Evolutionary conservation across 139 green algal species (phyloP), one percentile per base, ranked within the genome.

Genomic region (Astrephomene gubernaculifera): DNA sequence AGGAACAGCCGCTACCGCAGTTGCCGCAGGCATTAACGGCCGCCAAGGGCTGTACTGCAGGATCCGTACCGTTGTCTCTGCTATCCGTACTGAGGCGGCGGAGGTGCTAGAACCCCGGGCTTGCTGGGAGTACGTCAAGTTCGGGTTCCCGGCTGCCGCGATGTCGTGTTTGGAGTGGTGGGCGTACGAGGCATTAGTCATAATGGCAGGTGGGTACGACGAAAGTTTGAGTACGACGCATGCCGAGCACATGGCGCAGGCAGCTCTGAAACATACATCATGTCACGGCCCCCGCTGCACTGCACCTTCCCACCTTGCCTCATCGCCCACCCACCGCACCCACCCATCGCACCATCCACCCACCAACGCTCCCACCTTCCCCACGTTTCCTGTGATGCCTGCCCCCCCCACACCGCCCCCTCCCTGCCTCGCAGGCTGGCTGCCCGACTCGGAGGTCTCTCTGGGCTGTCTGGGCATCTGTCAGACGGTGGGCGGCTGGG

Each of bases 121-220:
- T 6, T 79, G 64, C 64, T 75, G 73, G 83, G 73, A 83, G 73
- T 88, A 88, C 73, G 31, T 88, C 49, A 76, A 63, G 8, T 89
- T 89, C 54, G 90, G 83, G 19, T 12, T 89, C 10, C 90, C 90
- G 7, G 75, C 81, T 27, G 90, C 90, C 1, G 29, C 70, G 6
- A 91, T 92, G 86, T 90, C 87, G 2, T 84, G 72, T 17, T 29
- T 90, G 41, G 90, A 93, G 54, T 93, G 90, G 90, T 90, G 86
- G 81, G 86, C 86, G 0, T 90, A 90, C 36, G 89, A 92, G 69
- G 68, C 88, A 29, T 52, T 89, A 38, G 84, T 92, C 33, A 72
- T 92, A 14, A 69, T 89, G 68, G 85, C 88, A 39, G 88, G 83
- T 92, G 64, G 31, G 86, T 71, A 24, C 24, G 2, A 2, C 1